Base-by-base conservation (phyloP, 805 yeast genomes). In the Wickerhamomyces pijperi region DNA sequence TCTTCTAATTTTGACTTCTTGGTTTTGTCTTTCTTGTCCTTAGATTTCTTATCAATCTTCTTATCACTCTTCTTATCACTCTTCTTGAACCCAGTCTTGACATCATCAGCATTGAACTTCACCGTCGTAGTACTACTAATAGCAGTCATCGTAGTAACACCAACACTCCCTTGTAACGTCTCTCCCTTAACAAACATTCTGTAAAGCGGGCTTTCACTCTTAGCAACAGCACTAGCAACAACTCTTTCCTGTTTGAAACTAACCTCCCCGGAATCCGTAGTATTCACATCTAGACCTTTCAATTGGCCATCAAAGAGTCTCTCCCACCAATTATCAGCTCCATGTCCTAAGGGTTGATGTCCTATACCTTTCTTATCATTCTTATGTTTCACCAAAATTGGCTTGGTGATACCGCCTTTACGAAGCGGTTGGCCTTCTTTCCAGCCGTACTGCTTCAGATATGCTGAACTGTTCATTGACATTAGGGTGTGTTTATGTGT, bases 291-390 rank as follows among this genome's bases (percentile, higher is more conserved):
- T 37, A 92, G 57, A 8, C 76, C 72, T 53, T 85, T 84, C 46
- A 90, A 68, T 47, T 87, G 96, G 2, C 96, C 96, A 59, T 90
- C 97, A 63, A 92, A 92, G 35, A 90, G 67, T 46, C 84, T 71
- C 48, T 90, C 98, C 98, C 98, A 90, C 98, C 98, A 90, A 35
- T 85, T 81, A 47, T 85, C 92, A 38, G 76, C 79, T 9, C 67
- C 63, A 19, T 72, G 70, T 36, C 67, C 63, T 11, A 25, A 21
- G 19, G 74, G 78, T 16, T 48, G 48, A 54, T 82, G 80, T 0
- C 98, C 98, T 19, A 90, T 67, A 9, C 98, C 98, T 54, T 86
- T 87, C 42, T 77, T 78, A 54, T 90, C 96, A 49, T 77, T 79
- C 60, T 92, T 87, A 54, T 90, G 97, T 47, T 81, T 82, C 40